Conservation (phyloP, 805 yeast species). For the Kuraishia piskuri region DNA sequence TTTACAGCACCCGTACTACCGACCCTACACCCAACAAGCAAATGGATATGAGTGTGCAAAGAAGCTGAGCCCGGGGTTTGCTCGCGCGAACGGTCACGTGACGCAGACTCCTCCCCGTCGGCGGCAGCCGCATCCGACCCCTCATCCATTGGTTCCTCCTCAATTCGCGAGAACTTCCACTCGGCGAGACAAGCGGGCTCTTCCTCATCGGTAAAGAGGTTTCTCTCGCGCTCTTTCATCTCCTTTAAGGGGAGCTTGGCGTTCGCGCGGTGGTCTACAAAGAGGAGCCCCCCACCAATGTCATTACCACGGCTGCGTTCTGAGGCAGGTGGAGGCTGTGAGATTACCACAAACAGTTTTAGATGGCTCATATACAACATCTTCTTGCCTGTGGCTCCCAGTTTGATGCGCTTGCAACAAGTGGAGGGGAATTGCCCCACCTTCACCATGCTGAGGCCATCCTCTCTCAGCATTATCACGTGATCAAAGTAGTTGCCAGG, state of each 20-base stretch:
- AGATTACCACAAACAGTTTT: neutral
- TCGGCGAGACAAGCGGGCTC: constrained; percentile 21
- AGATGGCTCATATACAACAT: neutral
- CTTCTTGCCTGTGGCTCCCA: neutral
- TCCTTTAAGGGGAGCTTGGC: constrained; percentile 2
- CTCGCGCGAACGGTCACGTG: neutral
- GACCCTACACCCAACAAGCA: constrained; percentile 25
- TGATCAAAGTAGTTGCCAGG: neutral
- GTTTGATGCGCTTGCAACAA: neutral
- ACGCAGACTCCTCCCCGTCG: no score
- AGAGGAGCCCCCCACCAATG: constrained; percentile 9
- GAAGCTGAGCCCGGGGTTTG: constrained; percentile 10
- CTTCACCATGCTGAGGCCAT: neutral
- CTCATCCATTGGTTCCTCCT: neutral
- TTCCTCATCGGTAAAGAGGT: constrained; percentile 13
- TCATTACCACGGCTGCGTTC: neutral
- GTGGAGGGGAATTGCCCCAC: neutral
- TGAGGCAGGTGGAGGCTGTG: neutral
- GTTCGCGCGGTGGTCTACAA: constrained; percentile 16
- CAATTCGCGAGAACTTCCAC: constrained; percentile 22
- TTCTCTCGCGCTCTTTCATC: neutral
- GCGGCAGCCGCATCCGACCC: neutral
- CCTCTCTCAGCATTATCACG: constrained; percentile 1
- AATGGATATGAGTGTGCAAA: constrained; percentile 12
- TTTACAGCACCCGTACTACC: constrained; percentile 14